phyloP scores from a whole-genome alignment of 2,329 filamentous ascomycete species.

The Fusarium sp. region DNA sequence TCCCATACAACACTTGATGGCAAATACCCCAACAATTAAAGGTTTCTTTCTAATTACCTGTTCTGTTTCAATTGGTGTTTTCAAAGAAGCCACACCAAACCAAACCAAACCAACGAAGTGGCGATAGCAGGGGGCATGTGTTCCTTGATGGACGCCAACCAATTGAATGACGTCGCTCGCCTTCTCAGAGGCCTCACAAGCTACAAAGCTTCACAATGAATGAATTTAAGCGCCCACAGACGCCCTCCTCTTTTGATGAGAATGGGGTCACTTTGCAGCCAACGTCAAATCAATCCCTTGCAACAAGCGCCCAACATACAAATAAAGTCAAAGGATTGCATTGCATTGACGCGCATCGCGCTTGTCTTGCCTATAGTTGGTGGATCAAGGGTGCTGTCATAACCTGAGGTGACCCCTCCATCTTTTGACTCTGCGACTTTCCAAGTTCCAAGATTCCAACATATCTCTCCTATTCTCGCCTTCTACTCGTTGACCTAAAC shows the following conservation, averaged over 20 bases:
- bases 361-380: constrained; percentile 34
- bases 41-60: neutral
- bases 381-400: constrained; percentile 26
- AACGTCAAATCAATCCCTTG: constrained; percentile 27
- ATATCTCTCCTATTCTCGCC: constrained; percentile 15
- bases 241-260: constrained; percentile 29
- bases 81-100: neutral
- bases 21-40: constrained; percentile 4
- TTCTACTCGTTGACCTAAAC: constrained; percentile 18
- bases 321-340: neutral
- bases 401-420: constrained; percentile 35
- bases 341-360: constrained; percentile 39
- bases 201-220: constrained; percentile 23
- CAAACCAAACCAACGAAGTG: constrained; percentile 21
- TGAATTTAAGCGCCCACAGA: constrained; percentile 44
- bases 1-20: neutral
- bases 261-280: constrained; percentile 7
- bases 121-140: constrained; percentile 29
- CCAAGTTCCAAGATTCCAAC: constrained; percentile 34
- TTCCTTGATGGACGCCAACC: constrained; percentile 21
- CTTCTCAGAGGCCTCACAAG: constrained; percentile 43
- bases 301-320: constrained; percentile 22
- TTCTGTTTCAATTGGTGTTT: neutral
- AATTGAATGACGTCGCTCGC: constrained; percentile 43
- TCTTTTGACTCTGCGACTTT: constrained; percentile 27